These are phyloP conservation scores for Pythium dissotocum DNA, from an alignment of 352 stramenopile species.

Conservation along the genomic window DNA sequence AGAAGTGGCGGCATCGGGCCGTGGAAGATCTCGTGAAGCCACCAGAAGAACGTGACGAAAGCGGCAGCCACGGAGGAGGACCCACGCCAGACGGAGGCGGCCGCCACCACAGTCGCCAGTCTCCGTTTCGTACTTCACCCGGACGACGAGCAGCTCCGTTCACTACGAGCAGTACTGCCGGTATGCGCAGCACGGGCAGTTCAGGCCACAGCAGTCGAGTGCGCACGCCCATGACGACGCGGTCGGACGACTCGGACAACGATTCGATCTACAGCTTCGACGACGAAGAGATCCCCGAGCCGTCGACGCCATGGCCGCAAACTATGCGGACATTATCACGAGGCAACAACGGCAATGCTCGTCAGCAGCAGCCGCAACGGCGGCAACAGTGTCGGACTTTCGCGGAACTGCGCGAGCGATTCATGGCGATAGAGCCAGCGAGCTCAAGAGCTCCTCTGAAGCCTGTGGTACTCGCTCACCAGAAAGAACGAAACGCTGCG, in stretches of 20 bases:
- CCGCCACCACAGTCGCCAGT: background rate
- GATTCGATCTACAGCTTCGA: constrained; percentile 63
- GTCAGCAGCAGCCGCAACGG: background rate
- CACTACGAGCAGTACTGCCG: constrained; percentile 1
- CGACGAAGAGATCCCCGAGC: constrained; percentile 54
- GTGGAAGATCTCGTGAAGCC: constrained; percentile 61
- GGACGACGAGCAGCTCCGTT: constrained; percentile 20
- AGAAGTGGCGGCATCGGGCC: constrained; percentile 68
- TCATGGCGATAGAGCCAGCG: constrained; percentile 16
- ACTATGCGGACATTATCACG: constrained; percentile 5
- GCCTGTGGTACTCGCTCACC: constrained; percentile 27
- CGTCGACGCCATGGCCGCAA: constrained; percentile 49
- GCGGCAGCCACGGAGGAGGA: background rate
- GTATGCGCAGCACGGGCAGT: background rate
- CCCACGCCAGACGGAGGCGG: background rate
- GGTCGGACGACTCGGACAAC: constrained; percentile 50
- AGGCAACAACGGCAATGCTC: constrained; percentile 8
- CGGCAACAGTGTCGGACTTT: constrained; percentile 21
- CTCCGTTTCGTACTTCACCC: constrained; percentile 7
- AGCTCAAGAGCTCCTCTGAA: constrained; percentile 20
- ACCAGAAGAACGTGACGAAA: constrained; percentile 33
- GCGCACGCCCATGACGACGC: constrained; percentile 35
- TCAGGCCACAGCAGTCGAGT: constrained; percentile 14
- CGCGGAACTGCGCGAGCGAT: constrained; percentile 26
- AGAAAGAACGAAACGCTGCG: constrained; percentile 6